Evolutionary conservation across 306 rosid genomes (phyloP).

Genomic region (Mimosa pudica): DNA sequence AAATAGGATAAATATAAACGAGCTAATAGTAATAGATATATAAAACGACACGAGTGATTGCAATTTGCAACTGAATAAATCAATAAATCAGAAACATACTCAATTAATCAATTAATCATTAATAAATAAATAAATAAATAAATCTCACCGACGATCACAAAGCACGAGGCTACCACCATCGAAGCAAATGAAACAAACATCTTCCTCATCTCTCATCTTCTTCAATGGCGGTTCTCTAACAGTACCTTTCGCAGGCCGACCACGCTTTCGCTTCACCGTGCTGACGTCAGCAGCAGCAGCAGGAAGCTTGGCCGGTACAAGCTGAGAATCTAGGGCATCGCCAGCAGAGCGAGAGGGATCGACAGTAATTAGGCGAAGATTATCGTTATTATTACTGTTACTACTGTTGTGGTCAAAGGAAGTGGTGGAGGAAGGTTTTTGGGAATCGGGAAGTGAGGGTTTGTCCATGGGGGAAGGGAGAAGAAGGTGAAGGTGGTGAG

Average conservation of each 20-base stretch:
- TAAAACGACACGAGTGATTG: slow-evolving; percentile 16
- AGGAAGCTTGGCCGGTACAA: slow-evolving; percentile 35
- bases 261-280: slow-evolving; percentile 62
- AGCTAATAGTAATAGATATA: background rate
- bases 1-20: slow-evolving; percentile 5
- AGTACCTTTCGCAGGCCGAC: slow-evolving; percentile 70
- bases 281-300: slow-evolving; percentile 25
- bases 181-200: slow-evolving; percentile 94
- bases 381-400: no score
- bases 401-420: background rate
- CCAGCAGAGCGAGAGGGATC: slow-evolving; percentile 40
- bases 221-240: slow-evolving; percentile 44
- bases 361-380: slow-evolving; percentile 27
- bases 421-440: slow-evolving; percentile 5
- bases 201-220: slow-evolving; percentile 72
- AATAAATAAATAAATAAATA: no score
- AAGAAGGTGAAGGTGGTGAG: background rate
- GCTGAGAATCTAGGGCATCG: slow-evolving; percentile 42
- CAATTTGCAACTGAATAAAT: slow-evolving; percentile 17
- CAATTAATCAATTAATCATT: background rate
- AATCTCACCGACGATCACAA: slow-evolving; percentile 94
- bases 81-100: slow-evolving; percentile 18
- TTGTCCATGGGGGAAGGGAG: slow-evolving; percentile 8
- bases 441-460: slow-evolving; percentile 16
- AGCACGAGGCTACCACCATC: slow-evolving; percentile 98